Conservation (phyloP, 129 eudicot species). For the Flaveria sonorensis region DNA sequence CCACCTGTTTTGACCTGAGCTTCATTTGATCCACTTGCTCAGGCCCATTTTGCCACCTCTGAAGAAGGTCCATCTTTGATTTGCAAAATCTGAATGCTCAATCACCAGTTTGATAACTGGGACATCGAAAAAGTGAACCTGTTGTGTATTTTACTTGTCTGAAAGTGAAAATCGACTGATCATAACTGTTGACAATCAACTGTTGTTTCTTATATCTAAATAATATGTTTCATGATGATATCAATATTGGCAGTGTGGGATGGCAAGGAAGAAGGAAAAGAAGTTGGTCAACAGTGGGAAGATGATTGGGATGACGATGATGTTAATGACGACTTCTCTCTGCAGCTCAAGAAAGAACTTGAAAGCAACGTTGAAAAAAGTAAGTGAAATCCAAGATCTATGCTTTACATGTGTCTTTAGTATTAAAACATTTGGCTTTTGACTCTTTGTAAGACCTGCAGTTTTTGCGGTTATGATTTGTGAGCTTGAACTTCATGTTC, state of each 20-base stretch:
- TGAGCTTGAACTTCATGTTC: slow-evolving; percentile 12
- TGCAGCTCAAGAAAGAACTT: slow-evolving; percentile 80
- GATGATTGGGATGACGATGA: slow-evolving; percentile 99
- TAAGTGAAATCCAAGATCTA: slow-evolving; percentile 19
- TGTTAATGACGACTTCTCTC: slow-evolving; percentile 90
- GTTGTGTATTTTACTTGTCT: neutral
- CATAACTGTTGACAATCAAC: neutral
- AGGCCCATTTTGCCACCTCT: neutral
- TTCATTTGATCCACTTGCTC: neutral
- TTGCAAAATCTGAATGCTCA: neutral
- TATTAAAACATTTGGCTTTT: slow-evolving; percentile 13
- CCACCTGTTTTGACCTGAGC: neutral
- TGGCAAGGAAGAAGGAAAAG: slow-evolving; percentile 70
- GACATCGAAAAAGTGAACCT: neutral
- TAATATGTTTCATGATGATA: slow-evolving; percentile 13
- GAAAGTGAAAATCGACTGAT: neutral
- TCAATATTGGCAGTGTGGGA: slow-evolving; percentile 60
- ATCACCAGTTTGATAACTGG: neutral
- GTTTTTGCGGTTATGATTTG: neutral
- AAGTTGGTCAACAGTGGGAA: slow-evolving; percentile 85
- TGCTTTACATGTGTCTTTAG: neutral
- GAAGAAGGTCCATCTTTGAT: neutral
- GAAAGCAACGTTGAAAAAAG: slow-evolving; percentile 67
- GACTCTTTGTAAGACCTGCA: neutral
- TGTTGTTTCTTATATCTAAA: neutral